Evolutionary conservation across 2,329 filamentous ascomycete genomes (phyloP), one percentile per base, ranked within the genome.

Genomic region (Colletotrichum acutatum): DNA sequence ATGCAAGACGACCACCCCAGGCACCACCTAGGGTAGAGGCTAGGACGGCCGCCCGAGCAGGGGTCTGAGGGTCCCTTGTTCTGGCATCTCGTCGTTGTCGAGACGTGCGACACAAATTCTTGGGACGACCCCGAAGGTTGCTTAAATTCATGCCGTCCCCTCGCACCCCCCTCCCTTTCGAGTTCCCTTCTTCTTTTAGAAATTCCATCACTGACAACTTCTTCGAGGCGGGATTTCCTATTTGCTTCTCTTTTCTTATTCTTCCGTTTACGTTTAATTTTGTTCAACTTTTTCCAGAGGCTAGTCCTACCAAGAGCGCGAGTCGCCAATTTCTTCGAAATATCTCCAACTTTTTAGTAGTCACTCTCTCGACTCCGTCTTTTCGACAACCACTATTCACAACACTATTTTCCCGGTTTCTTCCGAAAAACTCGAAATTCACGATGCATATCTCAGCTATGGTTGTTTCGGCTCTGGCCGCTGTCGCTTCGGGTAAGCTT

Each of bases 361-460:
- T 80, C 78, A 77, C 77, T 82, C 71, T 79, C 77, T 73, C 26
- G 46, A 30, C 58, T 6, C 49, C 49, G 34, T 37, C 61, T 53
- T 24, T 42, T 67, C 62, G 54, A 46, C 30, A 34, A 30, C 24
- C 24, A 46, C 19, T 16, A 66, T 57, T 8, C 32, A 66, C 68
- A 24, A 66, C 32, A 14, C 28, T 30, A 70, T 77, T 76, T 78
- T 75, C 71, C 74, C 72, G 58, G 66, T 64, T 76, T 66, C 70
- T 74, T 71, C 66, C 65, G 78, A 65, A 72, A 72, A 30, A 71
- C 26, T 69, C 49, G 66, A 49, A 71, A 63, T 74, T 78, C 83
- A 88, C 84, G 75, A 91, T 90, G 89, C 84, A 87, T 74, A 86
- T 88, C 83, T 81, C 84, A 75, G 83, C 84, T 74, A 77, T 88